Percentiles rank a stretch among this genome's conserved stretches.
phyloP scores from a whole-genome alignment of 768 basidiomycete species.

The Hydnum rufescens region DNA sequence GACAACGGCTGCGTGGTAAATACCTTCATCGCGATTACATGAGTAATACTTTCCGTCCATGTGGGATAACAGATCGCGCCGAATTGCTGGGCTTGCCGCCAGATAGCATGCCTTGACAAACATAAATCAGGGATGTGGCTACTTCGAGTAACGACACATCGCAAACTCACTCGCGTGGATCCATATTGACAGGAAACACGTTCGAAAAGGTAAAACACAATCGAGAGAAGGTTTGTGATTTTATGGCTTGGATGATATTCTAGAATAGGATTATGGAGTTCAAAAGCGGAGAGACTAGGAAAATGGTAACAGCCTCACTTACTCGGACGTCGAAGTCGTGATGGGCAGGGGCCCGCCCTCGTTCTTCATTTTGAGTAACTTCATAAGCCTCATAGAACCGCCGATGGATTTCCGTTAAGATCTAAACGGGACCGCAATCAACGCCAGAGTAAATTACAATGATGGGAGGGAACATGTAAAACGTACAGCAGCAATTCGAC shows the following conservation, averaged over 20 bases:
- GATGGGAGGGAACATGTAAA: background rate
- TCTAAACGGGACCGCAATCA: slow-evolving; percentile 23
- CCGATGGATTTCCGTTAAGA: slow-evolving; percentile 62
- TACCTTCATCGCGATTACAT: slow-evolving; percentile 83
- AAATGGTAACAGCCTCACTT: background rate
- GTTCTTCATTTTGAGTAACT: slow-evolving; percentile 11
- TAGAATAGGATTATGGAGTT: slow-evolving; percentile 17
- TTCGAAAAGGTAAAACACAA: slow-evolving; percentile 82
- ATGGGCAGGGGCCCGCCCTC: background rate
- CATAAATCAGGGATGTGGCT: background rate
- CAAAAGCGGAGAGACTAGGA: background rate
- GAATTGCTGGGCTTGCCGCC: slow-evolving; percentile 72
- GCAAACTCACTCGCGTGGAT: slow-evolving; percentile 37
- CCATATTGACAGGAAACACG: slow-evolving; percentile 76
- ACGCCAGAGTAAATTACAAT: background rate
- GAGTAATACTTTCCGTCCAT: slow-evolving; percentile 59
- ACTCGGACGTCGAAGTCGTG: slow-evolving; percentile 59
- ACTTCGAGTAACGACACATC: background rate
- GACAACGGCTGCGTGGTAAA: slow-evolving; percentile 5
- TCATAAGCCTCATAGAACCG: slow-evolving; percentile 59
- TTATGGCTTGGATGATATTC: slow-evolving; percentile 72
- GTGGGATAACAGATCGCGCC: slow-evolving; percentile 50
- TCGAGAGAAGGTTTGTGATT: slow-evolving; percentile 54
- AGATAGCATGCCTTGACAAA: slow-evolving; percentile 43
- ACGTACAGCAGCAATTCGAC: slow-evolving; percentile 52